Evolutionary conservation across 495 filamentous ascomycete genomes (phyloP).

Genomic region (Penicillium ucsense): DNA sequence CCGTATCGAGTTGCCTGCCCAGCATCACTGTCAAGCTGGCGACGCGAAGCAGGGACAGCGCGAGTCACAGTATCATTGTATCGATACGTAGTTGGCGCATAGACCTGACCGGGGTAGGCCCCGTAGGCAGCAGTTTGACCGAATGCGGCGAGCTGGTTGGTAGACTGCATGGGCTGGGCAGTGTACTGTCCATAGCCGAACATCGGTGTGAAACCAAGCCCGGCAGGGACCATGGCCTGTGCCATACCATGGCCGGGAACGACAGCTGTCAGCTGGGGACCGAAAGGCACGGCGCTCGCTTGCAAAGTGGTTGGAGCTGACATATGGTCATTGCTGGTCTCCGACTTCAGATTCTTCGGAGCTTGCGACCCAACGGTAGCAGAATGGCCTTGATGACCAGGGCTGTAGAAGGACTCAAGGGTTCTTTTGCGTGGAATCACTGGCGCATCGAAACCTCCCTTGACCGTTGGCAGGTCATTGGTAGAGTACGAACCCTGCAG

Average conservation of each 20-base stretch:
- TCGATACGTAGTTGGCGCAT: constrained; percentile 17
- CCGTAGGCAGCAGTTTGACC: constrained; percentile 15
- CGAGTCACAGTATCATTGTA: constrained; percentile 22
- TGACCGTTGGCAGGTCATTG: constrained; percentile 81
- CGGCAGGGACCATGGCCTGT: constrained; percentile 10
- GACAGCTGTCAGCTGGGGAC: constrained; percentile 28
- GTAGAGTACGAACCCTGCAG: constrained; percentile 84
- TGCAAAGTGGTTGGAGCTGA: constrained; percentile 64
- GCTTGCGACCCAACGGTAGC: constrained; percentile 12
- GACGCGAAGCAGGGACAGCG: constrained; percentile 14
- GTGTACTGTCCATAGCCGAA: constrained; percentile 27
- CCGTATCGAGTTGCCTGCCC: constrained; percentile 52
- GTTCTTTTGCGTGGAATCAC: constrained; percentile 51
- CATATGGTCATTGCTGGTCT: constrained; percentile 31
- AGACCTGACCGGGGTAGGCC: constrained; percentile 16
- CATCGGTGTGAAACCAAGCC: constrained; percentile 19
- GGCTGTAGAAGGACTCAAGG: constrained; percentile 51
- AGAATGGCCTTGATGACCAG: too few relatives aligned
- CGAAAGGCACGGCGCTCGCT: constrained; percentile 63
- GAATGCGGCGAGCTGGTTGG: constrained; percentile 21
- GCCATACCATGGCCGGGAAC: constrained; percentile 9
- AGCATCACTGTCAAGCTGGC: constrained; percentile 27
- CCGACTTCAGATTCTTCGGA: constrained; percentile 51
- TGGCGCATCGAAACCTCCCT: constrained; percentile 43
- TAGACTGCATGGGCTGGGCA: constrained; percentile 15